phyloP scores from a whole-genome alignment of 768 basidiomycete species.

The Boletus reticulatus region DNA sequence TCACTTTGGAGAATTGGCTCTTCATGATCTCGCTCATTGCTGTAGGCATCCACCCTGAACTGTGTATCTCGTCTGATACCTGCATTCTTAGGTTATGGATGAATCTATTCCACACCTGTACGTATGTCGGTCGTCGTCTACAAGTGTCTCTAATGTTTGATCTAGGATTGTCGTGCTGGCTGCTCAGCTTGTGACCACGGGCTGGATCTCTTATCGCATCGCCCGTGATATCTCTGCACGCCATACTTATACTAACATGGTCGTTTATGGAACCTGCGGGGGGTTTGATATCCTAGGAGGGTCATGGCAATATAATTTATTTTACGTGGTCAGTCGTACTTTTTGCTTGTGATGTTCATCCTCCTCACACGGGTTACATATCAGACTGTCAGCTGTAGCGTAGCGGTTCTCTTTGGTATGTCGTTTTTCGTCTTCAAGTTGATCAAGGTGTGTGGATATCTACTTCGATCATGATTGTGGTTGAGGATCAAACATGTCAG shows the following conservation, averaged over 20 bases:
- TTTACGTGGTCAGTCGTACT: constrained; percentile 33
- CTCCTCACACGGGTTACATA: constrained; percentile 13
- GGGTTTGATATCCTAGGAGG: constrained; percentile 39
- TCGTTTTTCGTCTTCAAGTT: constrained; percentile 41
- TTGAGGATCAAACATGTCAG: constrained; percentile 20
- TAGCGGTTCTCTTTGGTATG: constrained; percentile 35
- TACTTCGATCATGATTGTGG: neutral
- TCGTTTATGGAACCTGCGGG: constrained; percentile 39
- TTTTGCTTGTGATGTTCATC: neutral
- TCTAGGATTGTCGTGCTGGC: constrained; percentile 36
- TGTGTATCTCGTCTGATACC: neutral
- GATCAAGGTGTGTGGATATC: constrained; percentile 34
- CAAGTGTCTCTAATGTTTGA: neutral
- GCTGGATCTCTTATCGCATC: constrained; percentile 47
- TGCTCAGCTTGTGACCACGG: constrained; percentile 45
- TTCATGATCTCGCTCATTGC: constrained; percentile 44
- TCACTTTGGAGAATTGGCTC: constrained; percentile 49
- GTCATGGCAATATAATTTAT: constrained; percentile 38
- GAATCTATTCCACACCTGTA: constrained; percentile 54
- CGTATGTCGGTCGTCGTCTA: constrained; percentile 3
- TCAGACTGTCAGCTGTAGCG: constrained; percentile 40
- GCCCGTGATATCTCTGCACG: constrained; percentile 31
- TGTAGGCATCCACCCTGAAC: constrained; percentile 29
- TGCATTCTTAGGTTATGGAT: constrained; percentile 39
- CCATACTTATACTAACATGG: constrained; percentile 31